Evolutionary conservation across 2,329 filamentous ascomycete genomes (phyloP), one percentile per base, ranked within the genome.

Genomic region (Colletotrichum eremochloae): DNA sequence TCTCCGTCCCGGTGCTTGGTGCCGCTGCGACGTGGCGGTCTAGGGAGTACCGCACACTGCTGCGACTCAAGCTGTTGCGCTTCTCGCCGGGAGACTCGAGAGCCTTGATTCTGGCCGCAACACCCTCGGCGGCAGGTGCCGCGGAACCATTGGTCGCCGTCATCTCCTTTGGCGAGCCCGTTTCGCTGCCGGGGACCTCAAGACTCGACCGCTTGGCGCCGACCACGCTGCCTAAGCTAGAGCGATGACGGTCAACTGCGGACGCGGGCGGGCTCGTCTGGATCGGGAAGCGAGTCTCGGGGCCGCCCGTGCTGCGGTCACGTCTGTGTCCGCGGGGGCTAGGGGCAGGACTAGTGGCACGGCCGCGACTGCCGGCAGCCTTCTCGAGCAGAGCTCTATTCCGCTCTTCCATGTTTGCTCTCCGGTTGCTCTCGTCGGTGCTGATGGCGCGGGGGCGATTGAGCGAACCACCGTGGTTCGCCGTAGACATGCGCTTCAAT

Each of bases 371-470:
- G 24, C 87, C 87, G 44, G 87, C 89, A 68, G 85, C 87, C 79
- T 91, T 91, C 75, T 90, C 90, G 58, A 96, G 90, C 74, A 96
- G 88, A 63, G 94, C 94, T 74, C 94, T 91, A 80, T 94, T 94
- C 64, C 96, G 91, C 80, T 97, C 96, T 82, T 98, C 96, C 91
- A 97, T 96, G 76, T 97, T 92, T 56, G 94, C 94, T 78, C 95
- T 94, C 72, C 96, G 93, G 82, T 97, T 97, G 83, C 94, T 97
- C 86, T 99, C 96, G 79, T 99, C 95, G 0, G 95, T 97, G 80
- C 94, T 97, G 78, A 98, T 94, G 40, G 95, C 95, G 60, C 96
- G 92, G 33, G 94, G 93, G 53, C 94, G 91, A 56, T 78, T 80
- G 40, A 87, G 80, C 1, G 91, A 91, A 55, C 87, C 86, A n/a